Evolutionary conservation across 352 stramenopile species (phyloP).

Genomic region (Saprolegnia parasitica): DNA sequence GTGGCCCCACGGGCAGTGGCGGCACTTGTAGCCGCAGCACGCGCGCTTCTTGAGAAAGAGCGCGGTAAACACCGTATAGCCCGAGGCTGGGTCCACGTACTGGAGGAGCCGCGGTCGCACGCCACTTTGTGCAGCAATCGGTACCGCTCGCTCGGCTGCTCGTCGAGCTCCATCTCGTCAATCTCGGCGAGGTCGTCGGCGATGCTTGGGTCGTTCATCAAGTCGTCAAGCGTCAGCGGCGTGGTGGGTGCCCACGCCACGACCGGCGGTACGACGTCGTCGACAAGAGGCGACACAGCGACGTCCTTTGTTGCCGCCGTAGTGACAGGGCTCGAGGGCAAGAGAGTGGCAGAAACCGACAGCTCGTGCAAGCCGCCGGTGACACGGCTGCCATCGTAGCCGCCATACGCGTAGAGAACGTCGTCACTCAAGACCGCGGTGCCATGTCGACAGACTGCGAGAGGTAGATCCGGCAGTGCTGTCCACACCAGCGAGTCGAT

Average conservation of each 20-base stretch:
- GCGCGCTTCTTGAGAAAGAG: slow-evolving; percentile 23
- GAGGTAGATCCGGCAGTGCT: not conserved
- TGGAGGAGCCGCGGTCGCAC: slow-evolving; percentile 22
- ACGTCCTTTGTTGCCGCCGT: not conserved
- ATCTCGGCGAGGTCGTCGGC: slow-evolving; percentile 23
- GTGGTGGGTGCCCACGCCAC: slow-evolving; percentile 10
- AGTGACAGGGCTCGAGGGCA: not conserved
- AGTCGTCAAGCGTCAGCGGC: slow-evolving; percentile 12
- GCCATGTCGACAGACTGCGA: slow-evolving; percentile 5
- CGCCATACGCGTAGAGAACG: slow-evolving; percentile 1
- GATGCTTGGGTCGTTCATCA: not conserved
- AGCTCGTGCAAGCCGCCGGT: not conserved
- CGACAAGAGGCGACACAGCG: not conserved
- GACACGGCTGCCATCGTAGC: slow-evolving; percentile 8
- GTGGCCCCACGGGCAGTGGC: slow-evolving; percentile 27
- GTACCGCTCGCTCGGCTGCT: slow-evolving; percentile 24
- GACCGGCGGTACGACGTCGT: not conserved
- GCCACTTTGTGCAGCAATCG: slow-evolving; percentile 24
- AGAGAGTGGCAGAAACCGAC: not conserved
- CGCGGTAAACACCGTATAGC: slow-evolving; percentile 22
- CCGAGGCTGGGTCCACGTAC: slow-evolving; percentile 25
- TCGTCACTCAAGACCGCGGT: slow-evolving; percentile 13
- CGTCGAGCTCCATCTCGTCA: slow-evolving; percentile 25
- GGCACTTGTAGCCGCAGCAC: slow-evolving; percentile 26
- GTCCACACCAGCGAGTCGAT: slow-evolving; percentile 20